Conservation (phyloP, 768 basidiomycete species). For the Hypholoma sublateritium region DNA sequence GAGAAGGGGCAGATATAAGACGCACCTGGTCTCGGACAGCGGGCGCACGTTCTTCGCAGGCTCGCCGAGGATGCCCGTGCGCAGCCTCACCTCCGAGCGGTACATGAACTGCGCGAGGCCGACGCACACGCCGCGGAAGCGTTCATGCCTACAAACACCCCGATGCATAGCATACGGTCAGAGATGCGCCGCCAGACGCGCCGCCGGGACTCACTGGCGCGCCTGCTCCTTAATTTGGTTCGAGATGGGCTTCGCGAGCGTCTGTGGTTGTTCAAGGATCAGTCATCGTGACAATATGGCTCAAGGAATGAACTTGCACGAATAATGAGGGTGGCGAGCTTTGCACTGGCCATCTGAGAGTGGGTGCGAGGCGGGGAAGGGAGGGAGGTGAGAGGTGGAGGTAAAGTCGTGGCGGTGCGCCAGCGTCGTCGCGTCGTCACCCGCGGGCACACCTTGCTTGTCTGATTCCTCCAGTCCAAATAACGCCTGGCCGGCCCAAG, state of each 20-base stretch:
- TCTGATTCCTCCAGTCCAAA: no score
- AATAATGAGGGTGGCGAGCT: constrained; percentile 73
- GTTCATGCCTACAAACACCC: constrained; percentile 56
- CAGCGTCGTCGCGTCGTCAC: not conserved
- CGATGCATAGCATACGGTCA: constrained; percentile 4
- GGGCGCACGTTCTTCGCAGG: constrained; percentile 71
- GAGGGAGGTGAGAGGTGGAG: not conserved
- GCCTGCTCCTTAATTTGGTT: constrained; percentile 68
- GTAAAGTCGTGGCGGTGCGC: not conserved
- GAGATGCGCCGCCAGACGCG: not conserved
- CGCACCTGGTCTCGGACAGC: constrained; percentile 72
- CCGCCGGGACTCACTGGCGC: constrained; percentile 52
- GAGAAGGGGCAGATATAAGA: constrained; percentile 4
- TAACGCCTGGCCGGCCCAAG: no score
- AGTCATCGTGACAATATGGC: not conserved
- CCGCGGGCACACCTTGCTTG: not conserved
- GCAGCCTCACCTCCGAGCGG: constrained; percentile 66
- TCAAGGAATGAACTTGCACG: constrained; percentile 45
- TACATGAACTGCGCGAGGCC: constrained; percentile 77
- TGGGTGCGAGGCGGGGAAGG: not conserved
- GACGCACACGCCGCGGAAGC: constrained; percentile 71
- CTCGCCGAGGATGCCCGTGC: constrained; percentile 78
- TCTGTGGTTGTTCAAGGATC: constrained; percentile 38
- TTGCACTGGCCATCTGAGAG: constrained; percentile 63
- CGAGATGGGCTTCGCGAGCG: constrained; percentile 83